phyloP scores from a whole-genome alignment of 371 early-diverging fungal genomes.

The Actinomortierella ambigua region DNA sequence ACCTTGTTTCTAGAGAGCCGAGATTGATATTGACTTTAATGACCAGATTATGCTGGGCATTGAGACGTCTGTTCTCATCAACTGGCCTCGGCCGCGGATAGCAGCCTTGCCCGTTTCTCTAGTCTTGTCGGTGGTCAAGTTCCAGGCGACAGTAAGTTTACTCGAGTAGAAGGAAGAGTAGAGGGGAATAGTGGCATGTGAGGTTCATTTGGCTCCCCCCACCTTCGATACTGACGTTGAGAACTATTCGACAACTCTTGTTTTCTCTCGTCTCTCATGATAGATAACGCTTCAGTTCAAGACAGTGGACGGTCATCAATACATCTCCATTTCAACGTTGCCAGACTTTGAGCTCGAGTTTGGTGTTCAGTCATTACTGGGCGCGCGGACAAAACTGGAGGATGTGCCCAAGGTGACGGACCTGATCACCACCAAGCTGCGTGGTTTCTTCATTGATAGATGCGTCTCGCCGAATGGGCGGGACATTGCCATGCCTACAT shows the following conservation, averaged over 20 bases:
- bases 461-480: conserved; percentile 64
- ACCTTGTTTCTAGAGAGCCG: conserved; percentile 58
- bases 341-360: conserved; percentile 85
- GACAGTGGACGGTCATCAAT: conserved; percentile 51
- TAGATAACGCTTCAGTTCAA: conserved; percentile 66
- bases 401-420: conserved; percentile 91
- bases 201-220: background rate
- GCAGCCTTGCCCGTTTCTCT: conserved; percentile 93
- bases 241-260: background rate
- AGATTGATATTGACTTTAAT: conserved; percentile 82
- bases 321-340: conserved; percentile 64
- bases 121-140: conserved; percentile 78
- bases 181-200: background rate
- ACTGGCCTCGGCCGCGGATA: conserved; percentile 86
- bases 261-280: conserved; percentile 1
- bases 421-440: conserved; percentile 75
- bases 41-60: conserved; percentile 81
- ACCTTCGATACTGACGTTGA: background rate
- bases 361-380: conserved; percentile 85
- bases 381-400: conserved; percentile 92
- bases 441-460: conserved; percentile 70
- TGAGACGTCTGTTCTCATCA: conserved; percentile 84
- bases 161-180: conserved; percentile 8
- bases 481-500: conserved; percentile 45
- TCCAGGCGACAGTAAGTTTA: conserved; percentile 81